A percentile compares a stretch with the other conserved stretches of the same genome.
Evolutionary conservation across 306 rosid species (phyloP).

Genomic region (Boehmeria nivea): DNA sequence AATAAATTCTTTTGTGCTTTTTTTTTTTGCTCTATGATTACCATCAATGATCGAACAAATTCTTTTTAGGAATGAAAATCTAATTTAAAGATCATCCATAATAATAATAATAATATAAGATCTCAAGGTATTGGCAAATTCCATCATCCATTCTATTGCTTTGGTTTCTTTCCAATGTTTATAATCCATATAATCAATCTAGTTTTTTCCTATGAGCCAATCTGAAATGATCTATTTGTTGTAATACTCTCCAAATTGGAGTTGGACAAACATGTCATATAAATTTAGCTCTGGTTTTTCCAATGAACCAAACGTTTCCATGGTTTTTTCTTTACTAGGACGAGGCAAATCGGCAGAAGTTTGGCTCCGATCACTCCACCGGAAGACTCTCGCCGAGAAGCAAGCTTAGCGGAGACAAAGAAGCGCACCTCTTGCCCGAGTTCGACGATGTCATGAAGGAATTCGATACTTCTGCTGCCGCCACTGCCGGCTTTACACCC

Average conservation of each 20-base stretch:
- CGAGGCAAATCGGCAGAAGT: conserved; percentile 38
- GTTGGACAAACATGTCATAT: not conserved
- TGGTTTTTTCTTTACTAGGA: conserved; percentile 36
- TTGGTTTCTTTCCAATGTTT: too few species aligned
- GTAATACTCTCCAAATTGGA: too few species aligned
- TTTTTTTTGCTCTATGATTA: too few species aligned
- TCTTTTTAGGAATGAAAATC: too few species aligned
- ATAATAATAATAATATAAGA: too few species aligned
- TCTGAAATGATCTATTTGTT: not conserved
- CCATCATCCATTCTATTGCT: too few species aligned
- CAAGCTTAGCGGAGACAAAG: conserved; percentile 39
- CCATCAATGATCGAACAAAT: too few species aligned
- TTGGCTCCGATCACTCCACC: conserved; percentile 28
- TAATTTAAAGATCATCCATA: too few species aligned
- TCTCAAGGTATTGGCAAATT: too few species aligned
- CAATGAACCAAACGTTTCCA: not conserved
- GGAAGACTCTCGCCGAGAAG: conserved; percentile 31
- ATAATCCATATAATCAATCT: too few species aligned
- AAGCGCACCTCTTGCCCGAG: conserved; percentile 44
- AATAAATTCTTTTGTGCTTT: too few species aligned
- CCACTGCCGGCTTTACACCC: conserved; percentile 30
- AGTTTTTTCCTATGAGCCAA: conserved; percentile 1
- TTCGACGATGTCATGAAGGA: conserved; percentile 44
- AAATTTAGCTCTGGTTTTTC: not conserved
- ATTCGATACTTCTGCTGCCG: conserved; percentile 31